These are phyloP conservation scores for Metschnikowia sp. DNA, from an alignment of 805 yeast genomes.

Conservation along the genomic window DNA sequence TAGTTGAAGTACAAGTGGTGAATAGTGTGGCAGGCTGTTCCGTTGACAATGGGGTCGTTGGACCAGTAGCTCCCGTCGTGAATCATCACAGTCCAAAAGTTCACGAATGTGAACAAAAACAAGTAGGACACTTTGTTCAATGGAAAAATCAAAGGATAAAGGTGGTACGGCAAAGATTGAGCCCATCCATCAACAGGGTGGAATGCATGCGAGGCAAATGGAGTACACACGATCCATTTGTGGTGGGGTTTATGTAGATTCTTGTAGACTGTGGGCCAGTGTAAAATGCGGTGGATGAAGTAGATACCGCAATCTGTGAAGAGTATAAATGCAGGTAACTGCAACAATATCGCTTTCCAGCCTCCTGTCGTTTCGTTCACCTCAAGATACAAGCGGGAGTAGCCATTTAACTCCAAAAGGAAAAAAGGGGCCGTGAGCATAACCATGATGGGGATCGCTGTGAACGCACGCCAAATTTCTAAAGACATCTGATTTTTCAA, in stretches of 20 bases:
- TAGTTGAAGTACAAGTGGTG: slow-evolving; percentile 97
- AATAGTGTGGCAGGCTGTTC: slow-evolving; percentile 97
- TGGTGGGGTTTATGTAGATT: slow-evolving; percentile 93
- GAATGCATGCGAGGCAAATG: slow-evolving; percentile 97
- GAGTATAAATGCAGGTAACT: slow-evolving; percentile 75
- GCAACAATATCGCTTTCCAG: slow-evolving; percentile 59
- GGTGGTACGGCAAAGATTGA: slow-evolving; percentile 91
- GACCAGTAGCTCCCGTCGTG: slow-evolving; percentile 97
- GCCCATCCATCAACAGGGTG: slow-evolving; percentile 96
- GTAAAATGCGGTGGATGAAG: slow-evolving; percentile 87
- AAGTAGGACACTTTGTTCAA: slow-evolving; percentile 84
- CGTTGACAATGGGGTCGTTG: slow-evolving; percentile 90
- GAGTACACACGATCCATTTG: slow-evolving; percentile 98
- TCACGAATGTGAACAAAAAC: slow-evolving; percentile 81
- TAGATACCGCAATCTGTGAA: slow-evolving; percentile 95
- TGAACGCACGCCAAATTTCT: slow-evolving; percentile 74
- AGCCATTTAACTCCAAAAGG: slow-evolving; percentile 76
- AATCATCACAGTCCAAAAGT: slow-evolving; percentile 98
- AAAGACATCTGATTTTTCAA: slow-evolving; percentile 87
- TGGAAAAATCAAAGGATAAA: slow-evolving; percentile 90
- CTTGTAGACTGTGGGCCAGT: slow-evolving; percentile 89
- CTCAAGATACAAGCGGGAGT: slow-evolving; percentile 71
- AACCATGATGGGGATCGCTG: slow-evolving; percentile 90
- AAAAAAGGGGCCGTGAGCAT: slow-evolving; percentile 87
- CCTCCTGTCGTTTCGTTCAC: slow-evolving; percentile 64